Percentiles rank a stretch among this genome's conserved stretches.
phyloP scores from a whole-genome alignment of 768 basidiomycete genomes.

The Kwoniella bestiolae region DNA sequence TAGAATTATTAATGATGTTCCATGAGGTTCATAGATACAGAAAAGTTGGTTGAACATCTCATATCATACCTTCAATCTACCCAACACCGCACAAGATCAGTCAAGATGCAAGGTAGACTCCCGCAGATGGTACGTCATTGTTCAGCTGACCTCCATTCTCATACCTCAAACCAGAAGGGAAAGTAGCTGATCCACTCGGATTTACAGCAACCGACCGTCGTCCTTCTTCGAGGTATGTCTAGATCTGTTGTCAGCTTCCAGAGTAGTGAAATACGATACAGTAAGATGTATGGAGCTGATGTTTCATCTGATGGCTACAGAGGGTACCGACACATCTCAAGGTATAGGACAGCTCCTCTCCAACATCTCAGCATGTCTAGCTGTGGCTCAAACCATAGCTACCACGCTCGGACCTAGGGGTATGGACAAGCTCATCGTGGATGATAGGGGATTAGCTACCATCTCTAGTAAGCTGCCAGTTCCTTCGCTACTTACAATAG shows the following conservation, averaged over 20 bases:
- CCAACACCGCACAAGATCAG: not conserved
- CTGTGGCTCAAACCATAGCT: slow-evolving; percentile 86
- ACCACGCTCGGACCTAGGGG: slow-evolving; percentile 96
- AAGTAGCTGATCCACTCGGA: not conserved
- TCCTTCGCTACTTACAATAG: not conserved
- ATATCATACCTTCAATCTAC: not conserved
- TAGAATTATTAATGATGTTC: slow-evolving; percentile 10
- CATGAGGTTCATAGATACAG: slow-evolving; percentile 21
- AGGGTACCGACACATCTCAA: slow-evolving; percentile 95
- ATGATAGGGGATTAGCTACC: slow-evolving; percentile 90
- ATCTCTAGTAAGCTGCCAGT: slow-evolving; percentile 69
- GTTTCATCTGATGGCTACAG: slow-evolving; percentile 50
- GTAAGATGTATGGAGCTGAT: not conserved
- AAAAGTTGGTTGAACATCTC: not conserved
- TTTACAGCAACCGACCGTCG: slow-evolving; percentile 90
- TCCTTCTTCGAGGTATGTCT: slow-evolving; percentile 70
- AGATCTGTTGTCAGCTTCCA: not conserved
- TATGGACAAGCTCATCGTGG: slow-evolving; percentile 98
- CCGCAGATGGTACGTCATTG: slow-evolving; percentile 49
- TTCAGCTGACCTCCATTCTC: too few species aligned
- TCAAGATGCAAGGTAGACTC: slow-evolving; percentile 52
- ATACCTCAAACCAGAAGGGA: too few species aligned
- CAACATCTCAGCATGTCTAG: slow-evolving; percentile 95
- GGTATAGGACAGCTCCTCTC: slow-evolving; percentile 89
- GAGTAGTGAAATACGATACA: not conserved